Percentiles rank a stretch among this genome's conserved stretches.
Conservation (phyloP, 495 filamentous ascomycete genomes). For the Trichoderma erinaceum region DNA sequence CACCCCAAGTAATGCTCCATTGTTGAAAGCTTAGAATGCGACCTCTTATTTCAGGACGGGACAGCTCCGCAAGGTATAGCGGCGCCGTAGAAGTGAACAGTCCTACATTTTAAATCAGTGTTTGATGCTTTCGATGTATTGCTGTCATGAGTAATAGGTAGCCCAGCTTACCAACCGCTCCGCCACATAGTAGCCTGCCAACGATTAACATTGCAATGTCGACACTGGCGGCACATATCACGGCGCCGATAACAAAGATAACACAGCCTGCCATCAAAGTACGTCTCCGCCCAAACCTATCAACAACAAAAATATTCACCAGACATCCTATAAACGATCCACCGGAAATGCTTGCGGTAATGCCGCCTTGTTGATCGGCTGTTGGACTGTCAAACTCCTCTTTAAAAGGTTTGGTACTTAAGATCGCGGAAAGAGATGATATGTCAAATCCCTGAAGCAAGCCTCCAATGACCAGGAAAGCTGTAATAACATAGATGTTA, state of each 20-base stretch:
- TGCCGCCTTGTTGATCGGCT: conserved; percentile 25
- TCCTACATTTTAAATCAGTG: background rate
- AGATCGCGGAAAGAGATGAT: conserved; percentile 57
- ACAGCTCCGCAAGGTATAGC: conserved; percentile 11
- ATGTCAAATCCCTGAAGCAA: conserved; percentile 63
- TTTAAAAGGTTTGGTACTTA: conserved; percentile 36
- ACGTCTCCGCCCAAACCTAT: conserved; percentile 29
- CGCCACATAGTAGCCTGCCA: conserved; percentile 7
- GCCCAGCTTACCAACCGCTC: conserved; percentile 1
- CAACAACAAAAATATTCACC: background rate
- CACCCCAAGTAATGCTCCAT: conserved; percentile 14
- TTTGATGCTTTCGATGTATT: background rate
- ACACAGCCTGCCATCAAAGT: conserved; percentile 62
- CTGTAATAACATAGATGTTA: conserved; percentile 14
- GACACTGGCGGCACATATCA: conserved; percentile 55
- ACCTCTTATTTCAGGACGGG: background rate
- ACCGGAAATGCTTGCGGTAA: conserved; percentile 14
- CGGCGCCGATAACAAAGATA: conserved; percentile 66
- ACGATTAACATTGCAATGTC: conserved; percentile 58
- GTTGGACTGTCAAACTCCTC: conserved; percentile 41
- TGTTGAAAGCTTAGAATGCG: conserved; percentile 10
- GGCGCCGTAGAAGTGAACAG: conserved; percentile 13
- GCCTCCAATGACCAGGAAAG: conserved; percentile 43
- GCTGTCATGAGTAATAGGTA: background rate
- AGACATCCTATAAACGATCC: conserved; percentile 15